Evolutionary conservation across 441 rosid species (phyloP), one percentile per base, ranked within the genome.

Genomic region (Kokia cookei): DNA sequence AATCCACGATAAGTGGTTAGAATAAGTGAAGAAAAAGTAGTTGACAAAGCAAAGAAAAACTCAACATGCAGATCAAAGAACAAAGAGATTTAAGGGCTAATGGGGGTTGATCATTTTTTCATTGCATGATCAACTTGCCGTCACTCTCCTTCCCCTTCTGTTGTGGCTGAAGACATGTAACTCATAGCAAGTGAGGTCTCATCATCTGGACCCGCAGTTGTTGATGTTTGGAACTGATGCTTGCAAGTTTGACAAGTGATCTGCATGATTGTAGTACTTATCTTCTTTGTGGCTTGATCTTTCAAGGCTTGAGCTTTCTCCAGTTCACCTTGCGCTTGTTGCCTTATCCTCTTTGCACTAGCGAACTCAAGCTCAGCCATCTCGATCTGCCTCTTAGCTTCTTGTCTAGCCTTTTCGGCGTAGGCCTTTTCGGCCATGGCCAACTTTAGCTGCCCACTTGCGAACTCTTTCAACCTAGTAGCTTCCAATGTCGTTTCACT

Each of bases 181-280:
- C 99, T 94, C 79, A 88, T 78, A 17, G 86, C 98, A 32, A 93
- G 85, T 3, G 96, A 90, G 19, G 92, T 91, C 81, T 93, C 96
- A 15, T 91, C 94, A 2, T 88, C 85, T 1, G 87, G 73, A 12
- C 82, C 78, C 50, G 61, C 50, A 7, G 77, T 63, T 10, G 82
- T 75, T 1, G 85, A 73, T 9, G 91, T 78, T 69, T 85, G 90
- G 76, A 92, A 90, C 43, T 85, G 95, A 19, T 83, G 90, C 83
- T 91, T 93, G 79, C 99, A 96, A 65, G 90, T 77, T 67, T 91
- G 92, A 70, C 99, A 96, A 76, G 99, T 96, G 73, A 93, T 84
- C 74, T 88, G 93, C 88, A 93, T 84, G 32, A 95, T 86, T 4
- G 93, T 78, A 8, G 94, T 77, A 61, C 85, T 92, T 9, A 92